These are phyloP conservation scores for Lichtheimia hyalospora DNA, from an alignment of 371 early-diverging fungal species.

Conservation along the genomic window DNA sequence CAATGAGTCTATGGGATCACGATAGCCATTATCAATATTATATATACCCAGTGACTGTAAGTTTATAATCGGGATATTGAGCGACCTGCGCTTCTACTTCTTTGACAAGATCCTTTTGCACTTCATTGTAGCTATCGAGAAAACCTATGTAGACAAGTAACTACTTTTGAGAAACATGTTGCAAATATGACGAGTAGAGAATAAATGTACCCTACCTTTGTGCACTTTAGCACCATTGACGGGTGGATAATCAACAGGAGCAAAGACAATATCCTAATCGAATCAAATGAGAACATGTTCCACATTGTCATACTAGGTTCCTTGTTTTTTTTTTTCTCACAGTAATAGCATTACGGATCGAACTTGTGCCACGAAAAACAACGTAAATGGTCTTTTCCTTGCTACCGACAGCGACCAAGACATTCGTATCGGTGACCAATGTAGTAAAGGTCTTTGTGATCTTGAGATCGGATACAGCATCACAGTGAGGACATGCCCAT, in stretches of 20 bases:
- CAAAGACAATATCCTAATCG: conserved; percentile 11
- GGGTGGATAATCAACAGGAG: conserved; percentile 8
- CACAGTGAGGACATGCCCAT: conserved; percentile 14
- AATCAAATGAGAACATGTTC: not conserved
- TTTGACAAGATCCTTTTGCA: conserved; percentile 5
- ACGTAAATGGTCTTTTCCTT: conserved; percentile 18
- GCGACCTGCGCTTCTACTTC: conserved; percentile 7
- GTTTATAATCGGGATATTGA: conserved; percentile 18
- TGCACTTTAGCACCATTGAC: conserved; percentile 16
- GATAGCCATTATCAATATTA: not conserved
- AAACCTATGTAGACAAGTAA: conserved; percentile 10
- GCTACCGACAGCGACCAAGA: conserved; percentile 13
- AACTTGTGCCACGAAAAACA: conserved; percentile 14
- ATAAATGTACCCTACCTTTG: conserved; percentile 1
- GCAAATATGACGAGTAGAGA: no score
- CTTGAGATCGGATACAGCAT: conserved; percentile 5
- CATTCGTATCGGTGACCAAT: conserved; percentile 13
- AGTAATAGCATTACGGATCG: no score
- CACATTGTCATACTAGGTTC: no score
- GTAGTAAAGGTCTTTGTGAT: conserved; percentile 16
- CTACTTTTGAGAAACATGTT: no score
- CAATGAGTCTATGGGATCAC: no score
- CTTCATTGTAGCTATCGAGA: conserved; percentile 11
- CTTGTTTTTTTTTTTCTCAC: no score
- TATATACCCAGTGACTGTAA: conserved; percentile 21